These are phyloP conservation scores for Yarrowia alimentaria DNA, from an alignment of 805 yeast species.

Conservation along the genomic window DNA sequence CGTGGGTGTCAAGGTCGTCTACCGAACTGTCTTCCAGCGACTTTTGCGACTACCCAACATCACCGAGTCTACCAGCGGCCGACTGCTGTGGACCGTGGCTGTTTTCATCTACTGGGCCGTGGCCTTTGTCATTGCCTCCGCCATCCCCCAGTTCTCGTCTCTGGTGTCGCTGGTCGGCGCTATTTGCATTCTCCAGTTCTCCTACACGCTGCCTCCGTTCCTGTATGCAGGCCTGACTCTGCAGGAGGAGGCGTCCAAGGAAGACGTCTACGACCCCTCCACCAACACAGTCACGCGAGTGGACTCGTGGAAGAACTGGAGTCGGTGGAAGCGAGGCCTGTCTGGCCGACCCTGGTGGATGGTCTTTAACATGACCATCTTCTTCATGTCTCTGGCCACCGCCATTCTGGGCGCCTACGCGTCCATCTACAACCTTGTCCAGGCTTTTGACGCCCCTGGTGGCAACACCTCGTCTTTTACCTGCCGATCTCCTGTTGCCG, in stretches of 20 bases:
- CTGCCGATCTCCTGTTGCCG: slow-evolving; percentile 31
- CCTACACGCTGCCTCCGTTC: slow-evolving; percentile 46
- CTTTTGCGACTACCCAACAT: slow-evolving; percentile 39
- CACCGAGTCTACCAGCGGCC: slow-evolving; percentile 41
- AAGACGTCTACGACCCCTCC: slow-evolving; percentile 35
- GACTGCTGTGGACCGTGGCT: slow-evolving; percentile 41
- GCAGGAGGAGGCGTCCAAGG: slow-evolving; percentile 38
- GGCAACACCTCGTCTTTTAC: slow-evolving; percentile 31
- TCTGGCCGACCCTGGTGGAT: slow-evolving; percentile 32
- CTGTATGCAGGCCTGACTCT: slow-evolving; percentile 33
- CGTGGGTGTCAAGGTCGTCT: slow-evolving; percentile 48
- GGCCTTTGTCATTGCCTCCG: slow-evolving; percentile 47
- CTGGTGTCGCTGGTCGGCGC: slow-evolving; percentile 46
- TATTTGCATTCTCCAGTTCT: slow-evolving; percentile 47
- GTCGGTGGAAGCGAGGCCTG: slow-evolving; percentile 42
- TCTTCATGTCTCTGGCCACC: slow-evolving; percentile 39
- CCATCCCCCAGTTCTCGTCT: slow-evolving; percentile 46
- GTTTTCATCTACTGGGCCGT: slow-evolving; percentile 47
- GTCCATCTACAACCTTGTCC: slow-evolving; percentile 30
- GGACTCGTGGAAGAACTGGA: slow-evolving; percentile 39
- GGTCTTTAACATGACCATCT: slow-evolving; percentile 33
- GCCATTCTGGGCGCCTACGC: slow-evolving; percentile 39
- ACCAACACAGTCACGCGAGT: slow-evolving; percentile 31
- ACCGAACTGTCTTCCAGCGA: slow-evolving; percentile 43
- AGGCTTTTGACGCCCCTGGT: slow-evolving; percentile 29